Evolutionary conservation across 2,329 filamentous ascomycete species (phyloP), one percentile per base, ranked within the genome.

Genomic region (Penicillium sp.): DNA sequence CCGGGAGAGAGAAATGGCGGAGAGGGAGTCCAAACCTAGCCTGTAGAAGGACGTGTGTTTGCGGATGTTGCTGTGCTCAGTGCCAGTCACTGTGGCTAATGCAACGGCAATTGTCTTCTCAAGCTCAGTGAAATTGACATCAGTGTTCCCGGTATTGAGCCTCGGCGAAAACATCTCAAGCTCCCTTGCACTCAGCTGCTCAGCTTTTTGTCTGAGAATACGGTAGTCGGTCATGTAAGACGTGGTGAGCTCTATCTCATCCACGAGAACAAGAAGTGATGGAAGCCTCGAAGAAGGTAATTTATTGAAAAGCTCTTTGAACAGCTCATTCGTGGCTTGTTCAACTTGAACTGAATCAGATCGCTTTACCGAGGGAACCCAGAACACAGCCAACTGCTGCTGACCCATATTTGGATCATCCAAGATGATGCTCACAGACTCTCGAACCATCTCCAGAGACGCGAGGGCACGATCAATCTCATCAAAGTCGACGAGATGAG

Each of bases 21-120:
- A 87, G 22, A 95, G 82, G 0, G 90, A 95, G 64, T 95, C 89
- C 5, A 96, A 67, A 0, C 91, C 91, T 2, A 95, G 68, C n/a
- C 79, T 81, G 47, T 86, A 83, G 52, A 95, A 86, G 0, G 89
- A 89, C 0, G 83, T 85, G 71, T 83, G 84, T 28, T 80, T 79
- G 9, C 69, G 72, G 31, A 95, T 75, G 0, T 74, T 68, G 1
- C 65, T 58, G 3, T 63, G 49, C 0, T 78, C 62, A 0, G 81
- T 63, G 0, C 70, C 63, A 1, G 85, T 73, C 0, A 77, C 70
- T 4, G 74, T 58, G 0, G 80, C 72, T 6, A 95, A 68, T 1
- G 77, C 70, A 0, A 72, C 55, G 1, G 80, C 80, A 46, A 95
- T 75, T 0, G 63, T 55, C 1, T 53, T 61, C 61, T 95, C 89